phyloP scores from a whole-genome alignment of 31 red algal genomes.

The Porphyra umbilicalis region DNA sequence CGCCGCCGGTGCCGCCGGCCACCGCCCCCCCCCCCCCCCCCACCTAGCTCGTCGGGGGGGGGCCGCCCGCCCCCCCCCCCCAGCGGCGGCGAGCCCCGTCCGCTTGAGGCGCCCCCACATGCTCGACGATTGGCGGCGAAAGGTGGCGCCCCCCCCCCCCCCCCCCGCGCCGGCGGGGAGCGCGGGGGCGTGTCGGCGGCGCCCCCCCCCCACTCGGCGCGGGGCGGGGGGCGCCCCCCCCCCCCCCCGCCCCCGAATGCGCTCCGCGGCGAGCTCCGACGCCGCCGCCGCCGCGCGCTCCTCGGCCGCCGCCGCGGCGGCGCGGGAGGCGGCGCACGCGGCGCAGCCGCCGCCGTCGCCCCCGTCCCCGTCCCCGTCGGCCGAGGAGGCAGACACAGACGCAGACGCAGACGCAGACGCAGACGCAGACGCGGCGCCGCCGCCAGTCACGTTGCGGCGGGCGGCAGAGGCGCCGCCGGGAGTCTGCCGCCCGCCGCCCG shows the following conservation, averaged over 20 bases:
- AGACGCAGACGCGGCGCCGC: not conserved
- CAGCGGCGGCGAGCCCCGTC: no score
- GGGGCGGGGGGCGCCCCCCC: no score
- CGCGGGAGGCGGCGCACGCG: not conserved
- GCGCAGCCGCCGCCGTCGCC: not conserved
- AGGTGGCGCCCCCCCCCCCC: not conserved
- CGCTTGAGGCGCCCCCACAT: not conserved
- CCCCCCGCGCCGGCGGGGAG: not conserved
- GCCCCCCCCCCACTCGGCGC: not conserved
- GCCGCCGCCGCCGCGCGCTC: not conserved
- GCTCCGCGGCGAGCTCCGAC: not conserved
- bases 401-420: not conserved
- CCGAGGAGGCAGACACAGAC: not conserved
- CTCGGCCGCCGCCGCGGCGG: not conserved
- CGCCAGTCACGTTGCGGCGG: not conserved
- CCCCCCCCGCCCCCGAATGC: not conserved
- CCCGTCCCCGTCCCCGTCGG: not conserved
- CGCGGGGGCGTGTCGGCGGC: not conserved
- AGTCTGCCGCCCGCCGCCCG: not conserved
- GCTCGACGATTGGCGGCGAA: not conserved
- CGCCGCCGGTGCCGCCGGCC: not conserved
- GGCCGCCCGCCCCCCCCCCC: no score
- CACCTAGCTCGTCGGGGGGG: no score
- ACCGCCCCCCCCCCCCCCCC: not conserved
- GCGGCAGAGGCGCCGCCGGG: not conserved